Evolutionary conservation across 768 basidiomycete genomes (phyloP).

Genomic region (Amanita jacksonii): DNA sequence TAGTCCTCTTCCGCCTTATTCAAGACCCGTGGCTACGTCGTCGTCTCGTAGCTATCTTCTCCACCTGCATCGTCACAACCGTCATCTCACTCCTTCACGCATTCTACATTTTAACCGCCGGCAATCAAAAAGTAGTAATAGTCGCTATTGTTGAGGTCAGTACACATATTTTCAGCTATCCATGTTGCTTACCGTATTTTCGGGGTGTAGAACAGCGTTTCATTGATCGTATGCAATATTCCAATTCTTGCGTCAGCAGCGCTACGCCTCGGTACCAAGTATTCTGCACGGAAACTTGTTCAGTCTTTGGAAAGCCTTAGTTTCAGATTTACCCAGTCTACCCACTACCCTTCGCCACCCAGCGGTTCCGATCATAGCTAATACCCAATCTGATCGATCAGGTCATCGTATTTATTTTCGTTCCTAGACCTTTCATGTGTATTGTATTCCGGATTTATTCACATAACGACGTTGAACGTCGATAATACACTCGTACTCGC

Average conservation of each 20-base stretch:
- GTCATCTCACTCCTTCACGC: constrained; percentile 40
- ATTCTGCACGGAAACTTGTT: neutral
- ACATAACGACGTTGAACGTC: no score
- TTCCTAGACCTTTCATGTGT: no score
- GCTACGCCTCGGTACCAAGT: constrained; percentile 13
- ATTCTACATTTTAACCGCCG: constrained; percentile 25
- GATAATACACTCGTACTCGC: no score
- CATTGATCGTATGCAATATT: constrained; percentile 30
- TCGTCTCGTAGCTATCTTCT: constrained; percentile 42
- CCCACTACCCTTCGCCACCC: no score
- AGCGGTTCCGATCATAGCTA: no score
- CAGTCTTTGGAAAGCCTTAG: neutral
- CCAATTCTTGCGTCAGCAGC: constrained; percentile 27
- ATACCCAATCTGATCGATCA: no score
- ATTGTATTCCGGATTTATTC: no score
- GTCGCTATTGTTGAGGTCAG: constrained; percentile 35
- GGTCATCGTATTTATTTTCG: no score
- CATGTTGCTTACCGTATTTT: neutral
- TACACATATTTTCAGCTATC: neutral
- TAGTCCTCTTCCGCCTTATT: constrained; percentile 36
- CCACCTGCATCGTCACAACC: constrained; percentile 42
- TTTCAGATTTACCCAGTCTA: no score
- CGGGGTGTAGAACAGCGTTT: constrained; percentile 20
- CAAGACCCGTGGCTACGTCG: constrained; percentile 29
- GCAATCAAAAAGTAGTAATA: constrained; percentile 22